Evolutionary conservation across 2,329 filamentous ascomycete species (phyloP).

Genomic region (Pseudogymnoascus sp.): DNA sequence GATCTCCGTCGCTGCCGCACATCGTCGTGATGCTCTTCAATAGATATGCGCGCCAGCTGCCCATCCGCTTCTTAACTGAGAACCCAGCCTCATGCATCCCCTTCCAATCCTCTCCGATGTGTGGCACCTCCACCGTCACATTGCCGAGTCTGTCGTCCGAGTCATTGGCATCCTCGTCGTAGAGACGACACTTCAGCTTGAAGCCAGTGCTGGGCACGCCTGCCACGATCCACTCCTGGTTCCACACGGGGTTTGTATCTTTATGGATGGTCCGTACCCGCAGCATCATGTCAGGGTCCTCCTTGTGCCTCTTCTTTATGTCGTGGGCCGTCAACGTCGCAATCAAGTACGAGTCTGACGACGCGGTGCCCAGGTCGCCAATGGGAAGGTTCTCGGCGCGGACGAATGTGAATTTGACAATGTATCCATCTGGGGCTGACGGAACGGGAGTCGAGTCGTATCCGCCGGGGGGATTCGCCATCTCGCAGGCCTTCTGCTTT

Average conservation of each 20-base stretch:
- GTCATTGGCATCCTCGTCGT: conserved; percentile 83
- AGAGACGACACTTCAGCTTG: conserved; percentile 74
- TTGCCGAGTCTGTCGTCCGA: conserved; percentile 84
- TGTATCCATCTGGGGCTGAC: conserved; percentile 68
- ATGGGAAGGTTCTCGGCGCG: conserved; percentile 73
- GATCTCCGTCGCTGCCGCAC: conserved; percentile 52
- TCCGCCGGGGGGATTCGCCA: conserved; percentile 47
- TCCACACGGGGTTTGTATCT: conserved; percentile 70
- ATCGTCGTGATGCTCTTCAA: conserved; percentile 61
- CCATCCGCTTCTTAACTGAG: conserved; percentile 73
- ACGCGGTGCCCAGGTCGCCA: conserved; percentile 67
- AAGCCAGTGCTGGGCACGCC: conserved; percentile 79
- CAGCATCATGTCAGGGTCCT: conserved; percentile 68
- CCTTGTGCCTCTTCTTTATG: conserved; percentile 71
- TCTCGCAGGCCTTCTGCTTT: conserved; percentile 27
- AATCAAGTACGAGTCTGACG: conserved; percentile 75
- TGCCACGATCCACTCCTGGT: conserved; percentile 79
- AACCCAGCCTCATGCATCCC: conserved; percentile 59
- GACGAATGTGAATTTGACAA: conserved; percentile 77
- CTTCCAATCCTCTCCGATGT: conserved; percentile 57
- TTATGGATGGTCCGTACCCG: conserved; percentile 70
- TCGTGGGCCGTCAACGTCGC: conserved; percentile 62
- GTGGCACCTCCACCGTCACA: conserved; percentile 60
- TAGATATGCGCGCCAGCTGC: conserved; percentile 79
- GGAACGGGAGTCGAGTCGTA: conserved; percentile 75